These are phyloP conservation scores for Chaetothyriales sp. DNA, from an alignment of 2,329 filamentous ascomycete genomes.

Conservation along the genomic window DNA sequence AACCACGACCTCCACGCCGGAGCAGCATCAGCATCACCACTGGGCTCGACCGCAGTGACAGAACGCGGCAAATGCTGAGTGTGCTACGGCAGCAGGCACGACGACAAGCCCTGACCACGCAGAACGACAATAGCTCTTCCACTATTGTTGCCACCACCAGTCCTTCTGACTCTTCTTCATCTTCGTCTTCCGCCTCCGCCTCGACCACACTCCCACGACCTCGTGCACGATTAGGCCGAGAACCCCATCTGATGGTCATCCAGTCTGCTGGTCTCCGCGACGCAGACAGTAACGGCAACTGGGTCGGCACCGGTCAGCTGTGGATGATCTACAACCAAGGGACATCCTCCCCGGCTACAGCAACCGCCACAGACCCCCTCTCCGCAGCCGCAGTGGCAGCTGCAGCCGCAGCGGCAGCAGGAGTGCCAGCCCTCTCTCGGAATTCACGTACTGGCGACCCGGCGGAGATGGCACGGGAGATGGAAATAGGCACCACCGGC, in stretches of 20 bases:
- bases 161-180: neutral
- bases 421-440: neutral
- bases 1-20: neutral
- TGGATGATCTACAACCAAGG: conserved; percentile 8
- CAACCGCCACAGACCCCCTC: neutral
- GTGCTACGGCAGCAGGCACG: neutral
- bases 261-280: conserved; percentile 3
- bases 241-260: conserved; percentile 5
- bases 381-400: no score
- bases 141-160: no score
- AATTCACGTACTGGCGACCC: conserved; percentile 3
- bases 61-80: conserved; percentile 2
- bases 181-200: no score
- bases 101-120: neutral
- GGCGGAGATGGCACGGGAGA: conserved; percentile 24
- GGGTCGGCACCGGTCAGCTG: conserved; percentile 15
- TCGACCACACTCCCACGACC: neutral
- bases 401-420: no score
- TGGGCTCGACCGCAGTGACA: neutral
- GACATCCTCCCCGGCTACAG: no score
- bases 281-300: conserved; percentile 17
- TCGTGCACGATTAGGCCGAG: neutral
- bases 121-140: neutral
- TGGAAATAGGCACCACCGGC: conserved; percentile 30
- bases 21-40: neutral